A percentile compares a stretch with the other conserved stretches of the same genome.
phyloP scores from a whole-genome alignment of 1,139 yeast species.

The Yamadazyma membranifaciens region DNA sequence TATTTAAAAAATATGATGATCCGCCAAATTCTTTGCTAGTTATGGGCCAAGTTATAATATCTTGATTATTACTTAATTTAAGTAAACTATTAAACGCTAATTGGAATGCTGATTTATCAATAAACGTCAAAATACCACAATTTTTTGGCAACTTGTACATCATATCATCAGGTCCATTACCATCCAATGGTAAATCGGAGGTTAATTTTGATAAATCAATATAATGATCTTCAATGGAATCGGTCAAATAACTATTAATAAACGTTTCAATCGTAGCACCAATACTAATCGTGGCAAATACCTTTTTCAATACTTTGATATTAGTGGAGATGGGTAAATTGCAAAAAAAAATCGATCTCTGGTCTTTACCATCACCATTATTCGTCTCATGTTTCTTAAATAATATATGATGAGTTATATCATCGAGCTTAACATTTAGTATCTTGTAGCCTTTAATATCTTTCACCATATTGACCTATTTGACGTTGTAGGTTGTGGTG shows the following conservation, averaged over 20 bases:
- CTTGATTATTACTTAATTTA: constrained; percentile 33
- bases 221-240: constrained; percentile 49
- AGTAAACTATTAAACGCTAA: constrained; percentile 64
- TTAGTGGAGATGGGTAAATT: constrained; percentile 71
- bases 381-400: constrained; percentile 61
- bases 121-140: constrained; percentile 70
- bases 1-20: constrained; percentile 28
- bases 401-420: constrained; percentile 49
- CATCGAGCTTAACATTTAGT: constrained; percentile 42
- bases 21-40: constrained; percentile 25
- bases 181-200: constrained; percentile 48
- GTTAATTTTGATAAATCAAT: constrained; percentile 61
- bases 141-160: constrained; percentile 60
- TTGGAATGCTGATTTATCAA: constrained; percentile 71
- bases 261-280: constrained; percentile 59
- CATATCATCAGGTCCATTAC: constrained; percentile 15
- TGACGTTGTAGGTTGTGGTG: too few species aligned
- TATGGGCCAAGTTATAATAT: constrained; percentile 33
- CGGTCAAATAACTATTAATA: constrained; percentile 35
- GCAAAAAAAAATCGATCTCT: constrained; percentile 64
- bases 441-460: constrained; percentile 58
- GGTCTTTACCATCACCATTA: constrained; percentile 23
- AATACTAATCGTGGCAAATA: constrained; percentile 58
- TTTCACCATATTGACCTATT: constrained; percentile 10
- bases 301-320: constrained; percentile 50